Evolutionary conservation across 768 basidiomycete genomes (phyloP).

Genomic region (Psilocybe cyanescens): DNA sequence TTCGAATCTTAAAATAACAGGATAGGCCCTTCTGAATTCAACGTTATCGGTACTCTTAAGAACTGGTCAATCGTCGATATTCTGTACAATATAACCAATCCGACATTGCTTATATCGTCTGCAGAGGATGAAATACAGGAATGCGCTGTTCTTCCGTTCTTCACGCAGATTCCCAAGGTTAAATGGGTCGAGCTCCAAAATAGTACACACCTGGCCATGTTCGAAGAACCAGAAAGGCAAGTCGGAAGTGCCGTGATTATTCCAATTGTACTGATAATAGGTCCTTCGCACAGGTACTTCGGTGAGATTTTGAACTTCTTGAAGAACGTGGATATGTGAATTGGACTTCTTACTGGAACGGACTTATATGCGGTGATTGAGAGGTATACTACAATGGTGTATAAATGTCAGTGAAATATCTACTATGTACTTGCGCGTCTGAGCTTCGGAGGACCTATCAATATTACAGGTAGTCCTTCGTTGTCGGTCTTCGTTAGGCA

Average conservation of each 20-base stretch:
- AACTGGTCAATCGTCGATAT: slow-evolving; percentile 26
- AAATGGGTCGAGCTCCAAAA: slow-evolving; percentile 38
- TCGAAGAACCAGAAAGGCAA: slow-evolving; percentile 27
- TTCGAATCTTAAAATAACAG: slow-evolving; percentile 19
- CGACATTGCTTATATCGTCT: slow-evolving; percentile 24
- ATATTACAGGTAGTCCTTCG: too few relatives aligned
- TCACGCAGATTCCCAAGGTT: slow-evolving; percentile 30
- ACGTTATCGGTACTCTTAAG: slow-evolving; percentile 26
- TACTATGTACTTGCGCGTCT: too few relatives aligned
- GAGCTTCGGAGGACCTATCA: too few relatives aligned
- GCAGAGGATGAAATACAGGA: slow-evolving; percentile 23
- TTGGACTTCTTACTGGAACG: too few relatives aligned
- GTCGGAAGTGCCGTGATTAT: neutral
- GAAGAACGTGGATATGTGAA: slow-evolving; percentile 1
- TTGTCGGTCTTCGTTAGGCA: too few relatives aligned
- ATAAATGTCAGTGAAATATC: too few relatives aligned
- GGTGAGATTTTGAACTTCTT: slow-evolving; percentile 17
- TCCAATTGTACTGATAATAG: neutral
- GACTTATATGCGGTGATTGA: too few relatives aligned
- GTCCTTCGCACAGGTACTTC: slow-evolving; percentile 14
- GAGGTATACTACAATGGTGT: too few relatives aligned
- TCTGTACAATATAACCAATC: slow-evolving; percentile 24
- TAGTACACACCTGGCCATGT: slow-evolving; percentile 27
- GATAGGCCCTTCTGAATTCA: slow-evolving; percentile 39
- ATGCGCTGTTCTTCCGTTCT: slow-evolving; percentile 22